Percentiles rank a stretch among this genome's conserved stretches.
Evolutionary conservation across 768 basidiomycete species (phyloP).

Genomic region (Collybiopsis luxurians): DNA sequence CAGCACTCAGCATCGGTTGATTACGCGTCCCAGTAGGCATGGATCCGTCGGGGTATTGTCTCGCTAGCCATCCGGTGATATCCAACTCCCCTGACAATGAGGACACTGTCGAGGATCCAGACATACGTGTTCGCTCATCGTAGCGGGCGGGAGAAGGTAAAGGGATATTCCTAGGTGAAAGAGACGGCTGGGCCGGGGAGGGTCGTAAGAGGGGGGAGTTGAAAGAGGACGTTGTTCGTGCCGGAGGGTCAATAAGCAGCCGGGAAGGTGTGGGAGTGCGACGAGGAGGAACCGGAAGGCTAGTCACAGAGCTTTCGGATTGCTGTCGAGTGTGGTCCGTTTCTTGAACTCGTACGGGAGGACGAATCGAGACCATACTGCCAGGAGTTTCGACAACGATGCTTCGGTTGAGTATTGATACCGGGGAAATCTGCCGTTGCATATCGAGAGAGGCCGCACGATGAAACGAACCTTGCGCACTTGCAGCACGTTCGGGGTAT

Average conservation of each 20-base stretch:
- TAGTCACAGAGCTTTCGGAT: slow-evolving; percentile 21
- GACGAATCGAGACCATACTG: neutral
- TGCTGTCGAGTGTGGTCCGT: slow-evolving; percentile 19
- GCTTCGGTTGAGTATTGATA: slow-evolving; percentile 18
- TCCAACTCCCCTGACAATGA: slow-evolving; percentile 10
- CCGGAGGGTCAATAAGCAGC: neutral
- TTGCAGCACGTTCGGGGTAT: slow-evolving; percentile 19
- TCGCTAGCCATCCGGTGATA: slow-evolving; percentile 15
- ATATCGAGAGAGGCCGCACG: slow-evolving; percentile 15
- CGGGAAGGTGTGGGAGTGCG: slow-evolving; percentile 20
- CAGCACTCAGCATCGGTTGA: slow-evolving; percentile 14
- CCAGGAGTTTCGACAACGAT: slow-evolving; percentile 19
- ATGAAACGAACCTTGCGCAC: slow-evolving; percentile 19
- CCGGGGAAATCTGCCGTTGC: slow-evolving; percentile 25
- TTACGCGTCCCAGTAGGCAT: slow-evolving; percentile 20
- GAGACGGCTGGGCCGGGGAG: neutral
- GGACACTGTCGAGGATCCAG: slow-evolving; percentile 7
- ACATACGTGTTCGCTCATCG: neutral
- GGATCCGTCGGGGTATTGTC: slow-evolving; percentile 18
- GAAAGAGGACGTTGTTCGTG: neutral
- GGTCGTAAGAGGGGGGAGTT: neutral
- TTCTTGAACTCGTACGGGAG: slow-evolving; percentile 8
- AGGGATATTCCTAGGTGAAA: slow-evolving; percentile 1
- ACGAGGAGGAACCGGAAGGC: slow-evolving; percentile 38
- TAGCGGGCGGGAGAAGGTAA: neutral